These are phyloP conservation scores for Waltergamsia citrina DNA, from an alignment of 2,329 filamentous ascomycete genomes.

Conservation along the genomic window DNA sequence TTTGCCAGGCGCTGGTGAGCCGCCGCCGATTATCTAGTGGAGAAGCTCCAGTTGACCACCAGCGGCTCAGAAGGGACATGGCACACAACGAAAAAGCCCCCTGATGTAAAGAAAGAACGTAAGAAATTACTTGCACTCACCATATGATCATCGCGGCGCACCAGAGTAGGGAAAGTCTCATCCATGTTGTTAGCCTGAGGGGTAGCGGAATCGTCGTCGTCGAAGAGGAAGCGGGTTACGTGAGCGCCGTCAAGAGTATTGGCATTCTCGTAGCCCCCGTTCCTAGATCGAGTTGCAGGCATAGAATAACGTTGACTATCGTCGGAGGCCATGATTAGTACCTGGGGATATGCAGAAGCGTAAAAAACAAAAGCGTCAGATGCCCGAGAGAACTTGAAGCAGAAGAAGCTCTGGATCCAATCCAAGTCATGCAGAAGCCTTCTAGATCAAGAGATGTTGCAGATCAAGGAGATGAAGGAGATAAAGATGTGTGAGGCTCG, in stretches of 20 bases:
- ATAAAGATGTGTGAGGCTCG: too few relatives aligned
- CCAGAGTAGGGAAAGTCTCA: constrained; percentile 80
- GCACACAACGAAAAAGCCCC: too few relatives aligned
- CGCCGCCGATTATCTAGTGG: too few relatives aligned
- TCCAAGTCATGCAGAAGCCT: too few relatives aligned
- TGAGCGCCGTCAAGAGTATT: constrained; percentile 73
- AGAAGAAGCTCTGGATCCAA: background rate
- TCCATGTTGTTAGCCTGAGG: constrained; percentile 51
- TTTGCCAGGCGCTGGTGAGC: too few relatives aligned
- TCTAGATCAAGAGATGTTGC: too few relatives aligned
- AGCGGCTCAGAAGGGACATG: too few relatives aligned
- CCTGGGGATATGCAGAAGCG: background rate
- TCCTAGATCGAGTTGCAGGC: constrained; percentile 69
- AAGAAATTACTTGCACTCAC: constrained; percentile 30
- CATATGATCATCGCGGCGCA: constrained; percentile 52
- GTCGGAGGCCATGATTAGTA: constrained; percentile 6
- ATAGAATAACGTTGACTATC: constrained; percentile 85
- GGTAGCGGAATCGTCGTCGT: constrained; percentile 48
- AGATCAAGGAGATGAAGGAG: too few relatives aligned
- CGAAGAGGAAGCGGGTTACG: constrained; percentile 77
- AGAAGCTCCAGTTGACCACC: too few relatives aligned
- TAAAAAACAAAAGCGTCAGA: background rate
- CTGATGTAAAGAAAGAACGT: too few relatives aligned
- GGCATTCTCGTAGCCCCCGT: constrained; percentile 55
- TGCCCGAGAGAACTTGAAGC: background rate